phyloP scores from a whole-genome alignment of 2,329 filamentous ascomycete genomes.

The Xylariomycetidae sp. region DNA sequence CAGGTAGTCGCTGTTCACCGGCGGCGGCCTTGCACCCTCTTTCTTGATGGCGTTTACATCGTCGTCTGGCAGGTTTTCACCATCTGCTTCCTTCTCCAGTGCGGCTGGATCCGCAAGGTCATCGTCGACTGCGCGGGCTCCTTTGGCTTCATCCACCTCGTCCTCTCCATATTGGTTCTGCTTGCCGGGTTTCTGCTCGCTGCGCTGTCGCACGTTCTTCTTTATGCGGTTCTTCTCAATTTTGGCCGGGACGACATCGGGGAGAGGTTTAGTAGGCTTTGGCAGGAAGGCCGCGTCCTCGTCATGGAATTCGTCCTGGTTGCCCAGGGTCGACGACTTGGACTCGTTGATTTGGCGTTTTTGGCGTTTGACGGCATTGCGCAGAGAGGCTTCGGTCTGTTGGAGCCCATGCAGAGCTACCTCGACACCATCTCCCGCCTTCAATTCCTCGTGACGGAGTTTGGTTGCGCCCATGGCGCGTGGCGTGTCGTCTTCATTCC shows the following conservation, averaged over 20 bases:
- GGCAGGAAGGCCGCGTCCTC: conserved; percentile 32
- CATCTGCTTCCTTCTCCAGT: conserved; percentile 10
- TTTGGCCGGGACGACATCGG: conserved; percentile 5
- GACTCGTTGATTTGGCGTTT: conserved; percentile 40
- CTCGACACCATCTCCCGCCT: conserved; percentile 27
- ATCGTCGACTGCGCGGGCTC: not conserved
- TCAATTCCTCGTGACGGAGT: conserved; percentile 3
- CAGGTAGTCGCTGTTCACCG: conserved; percentile 75
- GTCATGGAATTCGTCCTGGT: conserved; percentile 12
- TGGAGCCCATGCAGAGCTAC: conserved; percentile 38
- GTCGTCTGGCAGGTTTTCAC: conserved; percentile 8
- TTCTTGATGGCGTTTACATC: conserved; percentile 15
- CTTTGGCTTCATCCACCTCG: not conserved
- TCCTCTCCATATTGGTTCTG: not conserved
- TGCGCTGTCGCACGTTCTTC: not conserved
- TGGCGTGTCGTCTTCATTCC: not conserved
- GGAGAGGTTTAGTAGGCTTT: conserved; percentile 4
- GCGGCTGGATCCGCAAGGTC: conserved; percentile 3
- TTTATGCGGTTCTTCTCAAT: conserved; percentile 1
- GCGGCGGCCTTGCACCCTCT: conserved; percentile 54
- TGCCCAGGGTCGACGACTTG: not conserved
- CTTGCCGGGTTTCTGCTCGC: not conserved
- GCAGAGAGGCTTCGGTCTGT: conserved; percentile 43
- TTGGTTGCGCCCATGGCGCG: not conserved
- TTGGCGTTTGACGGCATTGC: conserved; percentile 37